Percentiles rank a stretch among this genome's conserved stretches.
These are phyloP conservation scores for Coffea canephora DNA, from an alignment of 257 asterid genomes.

Conservation along the genomic window DNA sequence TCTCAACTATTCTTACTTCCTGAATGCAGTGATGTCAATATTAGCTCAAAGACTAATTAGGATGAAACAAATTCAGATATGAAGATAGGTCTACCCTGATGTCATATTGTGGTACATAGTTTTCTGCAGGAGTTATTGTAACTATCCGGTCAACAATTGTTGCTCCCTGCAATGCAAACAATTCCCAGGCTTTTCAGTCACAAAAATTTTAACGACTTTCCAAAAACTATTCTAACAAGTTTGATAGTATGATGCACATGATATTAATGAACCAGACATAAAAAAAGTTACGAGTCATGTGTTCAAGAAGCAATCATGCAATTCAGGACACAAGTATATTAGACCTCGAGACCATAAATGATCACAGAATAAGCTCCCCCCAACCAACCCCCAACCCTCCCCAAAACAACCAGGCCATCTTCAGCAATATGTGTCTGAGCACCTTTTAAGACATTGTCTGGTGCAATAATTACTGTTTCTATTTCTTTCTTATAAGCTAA, in stretches of 20 bases:
- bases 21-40: conserved; percentile 21
- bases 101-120: conserved; percentile 50
- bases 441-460: neutral
- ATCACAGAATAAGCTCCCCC: neutral
- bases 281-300: neutral
- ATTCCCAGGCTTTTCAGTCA: neutral
- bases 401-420: neutral
- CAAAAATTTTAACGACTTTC: neutral
- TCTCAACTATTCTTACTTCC: conserved; percentile 43
- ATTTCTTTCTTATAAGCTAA: neutral
- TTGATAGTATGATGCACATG: neutral
- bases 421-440: neutral
- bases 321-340: neutral
- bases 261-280: neutral
- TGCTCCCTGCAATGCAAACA: conserved; percentile 57
- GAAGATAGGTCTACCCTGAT: conserved; percentile 38
- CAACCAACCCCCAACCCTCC: neutral
- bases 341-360: neutral
- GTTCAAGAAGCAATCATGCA: neutral
- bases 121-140: conserved; percentile 52
- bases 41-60: neutral
- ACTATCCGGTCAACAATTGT: conserved; percentile 80
- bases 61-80: conserved; percentile 6
- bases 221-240: neutral
- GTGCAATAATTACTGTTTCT: neutral